Evolutionary conservation across 495 filamentous ascomycete species (phyloP).

Genomic region (Haplographium delicatum): DNA sequence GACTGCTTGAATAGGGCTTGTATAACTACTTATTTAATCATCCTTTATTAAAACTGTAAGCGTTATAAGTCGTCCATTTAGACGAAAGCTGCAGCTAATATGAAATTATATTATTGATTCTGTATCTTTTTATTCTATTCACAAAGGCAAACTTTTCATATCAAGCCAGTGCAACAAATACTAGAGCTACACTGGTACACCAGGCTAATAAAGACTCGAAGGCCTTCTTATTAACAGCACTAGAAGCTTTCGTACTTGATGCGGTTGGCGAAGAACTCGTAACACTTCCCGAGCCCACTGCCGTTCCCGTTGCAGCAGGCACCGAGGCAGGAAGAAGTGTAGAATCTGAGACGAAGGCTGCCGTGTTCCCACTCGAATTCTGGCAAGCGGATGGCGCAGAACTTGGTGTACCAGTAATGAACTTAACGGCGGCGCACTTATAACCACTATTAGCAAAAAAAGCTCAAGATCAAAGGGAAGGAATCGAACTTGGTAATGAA

Average conservation of each 20-base stretch:
- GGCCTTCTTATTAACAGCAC: too few relatives aligned
- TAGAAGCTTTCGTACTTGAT: not conserved
- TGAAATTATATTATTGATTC: too few relatives aligned
- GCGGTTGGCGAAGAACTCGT: not conserved
- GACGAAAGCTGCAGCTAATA: too few relatives aligned
- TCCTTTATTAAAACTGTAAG: too few relatives aligned
- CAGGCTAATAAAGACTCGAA: too few relatives aligned
- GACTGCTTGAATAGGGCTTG: too few relatives aligned
- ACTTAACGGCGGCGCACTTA: not conserved
- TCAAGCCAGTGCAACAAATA: too few relatives aligned
- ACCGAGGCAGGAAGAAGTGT: not conserved
- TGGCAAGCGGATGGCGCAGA: not conserved
- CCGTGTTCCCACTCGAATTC: not conserved
- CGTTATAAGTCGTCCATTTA: too few relatives aligned
- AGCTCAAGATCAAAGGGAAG: not conserved
- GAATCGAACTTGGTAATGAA: slow-evolving; percentile 20
- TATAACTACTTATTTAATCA: too few relatives aligned
- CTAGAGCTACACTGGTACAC: too few relatives aligned
- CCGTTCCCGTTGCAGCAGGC: not conserved
- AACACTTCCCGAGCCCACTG: not conserved
- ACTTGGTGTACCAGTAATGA: not conserved
- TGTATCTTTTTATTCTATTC: too few relatives aligned
- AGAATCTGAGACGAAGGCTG: not conserved
- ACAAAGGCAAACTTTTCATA: too few relatives aligned
- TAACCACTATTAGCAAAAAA: not conserved